Evolutionary conservation across 148 eudicot species (phyloP), one percentile per base, ranked within the genome.

Genomic region (Amaranthus hypochondriacus): DNA sequence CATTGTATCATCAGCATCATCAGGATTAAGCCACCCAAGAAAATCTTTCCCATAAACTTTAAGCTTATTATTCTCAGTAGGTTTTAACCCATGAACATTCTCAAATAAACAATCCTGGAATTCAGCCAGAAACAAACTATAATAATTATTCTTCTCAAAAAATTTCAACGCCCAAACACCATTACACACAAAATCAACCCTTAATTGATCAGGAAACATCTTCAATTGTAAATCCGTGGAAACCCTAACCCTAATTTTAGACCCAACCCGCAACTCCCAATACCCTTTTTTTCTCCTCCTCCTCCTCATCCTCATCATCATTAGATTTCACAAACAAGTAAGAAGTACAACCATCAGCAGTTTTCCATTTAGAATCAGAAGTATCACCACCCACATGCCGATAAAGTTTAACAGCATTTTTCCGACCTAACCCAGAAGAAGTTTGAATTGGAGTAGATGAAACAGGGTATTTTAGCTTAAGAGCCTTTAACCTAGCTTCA

Each of bases 141-240:
- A 90, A 28, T 78, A 83, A 53, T 89, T 93, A 48, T 88, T 87
- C 2, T 14, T 53, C 2, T 14, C 57, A 0, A 79, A 69, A 61
- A 95, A 95, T 66, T 82, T 89, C 90, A 95, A 44, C 12, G 96
- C 97, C 99, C 99, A 95, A 0, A 95, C 99, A 0, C 91, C 92
- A 6, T 73, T n/a, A n/a, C n/a, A n/a, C n/a, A n/a, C n/a, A n/a
- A n/a, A n/a, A n/a, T n/a, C n/a, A n/a, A n/a, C n/a, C n/a, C n/a
- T n/a, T n/a, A n/a, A n/a, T n/a, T n/a, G n/a, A n/a, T n/a, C n/a
- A n/a, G n/a, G n/a, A n/a, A n/a, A n/a, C n/a, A n/a, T n/a, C n/a
- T n/a, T n/a, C n/a, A n/a, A n/a, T n/a, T n/a, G n/a, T n/a, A n/a
- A n/a, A n/a, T n/a, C n/a, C n/a, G n/a, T n/a, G n/a, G n/a, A n/a